Conservation (phyloP, 106 monocot species). For the Xerophyta viscosa region DNA sequence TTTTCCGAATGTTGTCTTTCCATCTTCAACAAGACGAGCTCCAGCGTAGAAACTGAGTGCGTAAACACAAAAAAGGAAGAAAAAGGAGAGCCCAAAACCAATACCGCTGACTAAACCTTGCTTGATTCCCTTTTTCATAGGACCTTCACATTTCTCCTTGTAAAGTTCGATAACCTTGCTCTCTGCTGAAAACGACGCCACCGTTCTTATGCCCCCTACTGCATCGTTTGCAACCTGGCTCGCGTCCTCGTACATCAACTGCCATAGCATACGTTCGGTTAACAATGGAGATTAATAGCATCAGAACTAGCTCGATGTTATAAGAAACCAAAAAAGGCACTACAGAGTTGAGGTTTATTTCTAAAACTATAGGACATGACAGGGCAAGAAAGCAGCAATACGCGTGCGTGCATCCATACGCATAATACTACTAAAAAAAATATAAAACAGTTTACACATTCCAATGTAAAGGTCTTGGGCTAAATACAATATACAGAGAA, state of each 20-base stretch:
- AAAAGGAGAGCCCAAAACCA: constrained; percentile 44
- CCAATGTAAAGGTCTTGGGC: too few species aligned
- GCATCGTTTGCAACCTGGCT: constrained; percentile 67
- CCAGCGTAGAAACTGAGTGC: constrained; percentile 52
- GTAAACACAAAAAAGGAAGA: constrained; percentile 47
- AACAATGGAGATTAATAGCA: too few species aligned
- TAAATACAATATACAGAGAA: too few species aligned
- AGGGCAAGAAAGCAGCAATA: too few species aligned
- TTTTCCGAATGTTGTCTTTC: constrained; percentile 48
- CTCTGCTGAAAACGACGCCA: constrained; percentile 57
- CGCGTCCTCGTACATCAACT: constrained; percentile 71
- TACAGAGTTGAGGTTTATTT: too few species aligned
- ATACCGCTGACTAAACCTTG: constrained; percentile 46
- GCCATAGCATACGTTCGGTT: too few species aligned
- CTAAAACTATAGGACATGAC: too few species aligned
- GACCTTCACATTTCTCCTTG: constrained; percentile 54
- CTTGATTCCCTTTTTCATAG: constrained; percentile 37
- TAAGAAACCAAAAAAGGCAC: too few species aligned
- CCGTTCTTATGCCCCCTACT: constrained; percentile 53
- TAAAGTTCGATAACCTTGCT: constrained; percentile 54
- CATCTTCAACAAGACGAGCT: constrained; percentile 37
- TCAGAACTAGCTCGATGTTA: too few species aligned
- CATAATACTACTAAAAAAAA: too few species aligned
- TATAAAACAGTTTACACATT: too few species aligned
- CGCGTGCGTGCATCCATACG: too few species aligned